Percentiles rank a stretch among this genome's conserved stretches.
Evolutionary conservation across 306 rosid genomes (phyloP).

Genomic region (Acacia melanoxylon): DNA sequence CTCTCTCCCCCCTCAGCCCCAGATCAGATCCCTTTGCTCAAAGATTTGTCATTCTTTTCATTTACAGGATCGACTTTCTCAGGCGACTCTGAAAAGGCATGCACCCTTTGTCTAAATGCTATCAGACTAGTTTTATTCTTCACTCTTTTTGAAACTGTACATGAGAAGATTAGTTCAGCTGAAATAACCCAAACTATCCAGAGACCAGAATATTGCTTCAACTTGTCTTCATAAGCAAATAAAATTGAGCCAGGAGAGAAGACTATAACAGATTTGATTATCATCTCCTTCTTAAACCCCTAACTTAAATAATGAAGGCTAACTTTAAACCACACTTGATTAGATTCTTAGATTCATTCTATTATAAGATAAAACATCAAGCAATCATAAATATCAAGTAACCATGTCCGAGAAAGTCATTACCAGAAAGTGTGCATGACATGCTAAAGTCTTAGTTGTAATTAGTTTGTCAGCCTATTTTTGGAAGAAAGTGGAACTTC

Average conservation of each 20-base stretch:
- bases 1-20: constrained; percentile 7
- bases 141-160: constrained; percentile 48
- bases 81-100: constrained; percentile 29
- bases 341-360: background rate
- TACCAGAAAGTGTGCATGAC: background rate
- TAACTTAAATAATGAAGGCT: background rate
- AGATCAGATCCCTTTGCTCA: constrained; percentile 29
- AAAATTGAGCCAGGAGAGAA: background rate
- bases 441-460: background rate
- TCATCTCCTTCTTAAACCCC: background rate
- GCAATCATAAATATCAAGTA: background rate
- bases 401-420: background rate
- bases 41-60: constrained; percentile 59
- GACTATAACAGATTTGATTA: background rate
- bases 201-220: background rate
- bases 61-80: constrained; percentile 44
- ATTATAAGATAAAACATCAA: background rate
- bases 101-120: constrained; percentile 43
- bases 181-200: constrained; percentile 22
- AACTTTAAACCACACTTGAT: background rate
- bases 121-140: constrained; percentile 41
- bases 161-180: constrained; percentile 24
- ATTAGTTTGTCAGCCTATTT: background rate
- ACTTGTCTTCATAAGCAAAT: background rate
- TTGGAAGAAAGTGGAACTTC: background rate